phyloP scores from a whole-genome alignment of 805 yeast species.

The Lachancea waltii region DNA sequence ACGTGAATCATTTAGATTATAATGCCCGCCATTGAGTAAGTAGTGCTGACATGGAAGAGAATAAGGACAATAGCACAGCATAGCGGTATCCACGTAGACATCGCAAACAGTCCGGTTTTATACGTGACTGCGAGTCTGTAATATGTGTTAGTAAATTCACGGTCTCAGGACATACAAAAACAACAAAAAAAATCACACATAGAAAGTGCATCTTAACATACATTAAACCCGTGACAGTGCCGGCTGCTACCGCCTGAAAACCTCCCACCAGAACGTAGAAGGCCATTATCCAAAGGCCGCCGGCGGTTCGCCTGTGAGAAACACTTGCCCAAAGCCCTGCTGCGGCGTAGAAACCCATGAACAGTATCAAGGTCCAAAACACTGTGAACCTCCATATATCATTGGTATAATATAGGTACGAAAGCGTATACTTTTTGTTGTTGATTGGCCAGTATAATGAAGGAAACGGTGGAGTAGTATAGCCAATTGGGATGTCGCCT shows the following conservation, averaged over 20 bases:
- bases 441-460: conserved; percentile 67
- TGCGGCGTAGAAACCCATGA: conserved; percentile 51
- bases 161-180: too few species aligned
- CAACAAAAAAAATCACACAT: background rate
- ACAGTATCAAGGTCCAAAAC: conserved; percentile 71
- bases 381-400: conserved; percentile 84
- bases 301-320: conserved; percentile 38
- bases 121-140: conserved; percentile 57
- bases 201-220: conserved; percentile 15
- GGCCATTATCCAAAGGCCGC: conserved; percentile 38
- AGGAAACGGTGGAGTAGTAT: conserved; percentile 73
- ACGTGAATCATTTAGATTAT: conserved; percentile 12
- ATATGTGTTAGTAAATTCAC: conserved; percentile 5
- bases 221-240: conserved; percentile 71
- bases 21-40: conserved; percentile 20
- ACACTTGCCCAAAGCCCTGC: conserved; percentile 60
- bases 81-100: conserved; percentile 95
- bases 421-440: conserved; percentile 32
- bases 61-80: conserved; percentile 68
- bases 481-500: conserved; percentile 70
- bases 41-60: conserved; percentile 56
- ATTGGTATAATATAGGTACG: conserved; percentile 57
- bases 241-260: conserved; percentile 60
- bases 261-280: conserved; percentile 50
- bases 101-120: conserved; percentile 69